Evolutionary conservation across 768 basidiomycete species (phyloP).

Genomic region (Suillus ampliporus): DNA sequence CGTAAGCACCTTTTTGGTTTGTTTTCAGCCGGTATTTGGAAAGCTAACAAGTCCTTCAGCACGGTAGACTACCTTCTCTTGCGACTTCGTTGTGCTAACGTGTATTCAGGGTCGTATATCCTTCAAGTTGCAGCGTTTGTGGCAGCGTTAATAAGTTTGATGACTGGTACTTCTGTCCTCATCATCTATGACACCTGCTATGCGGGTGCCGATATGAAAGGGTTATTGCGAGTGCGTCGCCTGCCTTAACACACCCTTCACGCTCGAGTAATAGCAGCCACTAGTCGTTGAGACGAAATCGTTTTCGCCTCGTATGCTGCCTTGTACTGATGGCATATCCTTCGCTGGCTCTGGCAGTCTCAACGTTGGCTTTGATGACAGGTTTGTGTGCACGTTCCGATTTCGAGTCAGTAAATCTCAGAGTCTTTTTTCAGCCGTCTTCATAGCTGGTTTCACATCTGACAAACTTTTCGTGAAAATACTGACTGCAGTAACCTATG

Average conservation of each 20-base stretch:
- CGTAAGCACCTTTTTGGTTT: background rate
- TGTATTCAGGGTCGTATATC: background rate
- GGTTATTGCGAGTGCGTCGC: background rate
- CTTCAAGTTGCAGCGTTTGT: slow-evolving; percentile 1
- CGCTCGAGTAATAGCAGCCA: background rate
- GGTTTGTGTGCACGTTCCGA: background rate
- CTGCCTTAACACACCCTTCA: background rate
- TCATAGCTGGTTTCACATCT: background rate
- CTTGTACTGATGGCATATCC: background rate
- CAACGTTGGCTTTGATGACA: background rate
- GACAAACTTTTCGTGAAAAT: background rate
- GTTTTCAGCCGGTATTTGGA: background rate
- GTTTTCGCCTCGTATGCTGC: background rate
- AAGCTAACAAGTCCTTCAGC: background rate
- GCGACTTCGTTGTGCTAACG: background rate
- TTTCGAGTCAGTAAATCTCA: background rate
- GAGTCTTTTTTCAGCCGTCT: background rate
- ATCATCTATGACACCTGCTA: slow-evolving; percentile 3
- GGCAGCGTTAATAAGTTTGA: background rate
- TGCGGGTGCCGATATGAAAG: background rate
- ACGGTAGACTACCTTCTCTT: background rate
- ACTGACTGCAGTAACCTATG: background rate
- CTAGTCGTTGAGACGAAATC: background rate
- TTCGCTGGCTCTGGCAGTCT: background rate
- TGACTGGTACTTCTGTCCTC: slow-evolving; percentile 2